Evolutionary conservation across 2,329 filamentous ascomycete genomes (phyloP), one percentile per base, ranked within the genome.

Genomic region (Tolypocladium nubicola): DNA sequence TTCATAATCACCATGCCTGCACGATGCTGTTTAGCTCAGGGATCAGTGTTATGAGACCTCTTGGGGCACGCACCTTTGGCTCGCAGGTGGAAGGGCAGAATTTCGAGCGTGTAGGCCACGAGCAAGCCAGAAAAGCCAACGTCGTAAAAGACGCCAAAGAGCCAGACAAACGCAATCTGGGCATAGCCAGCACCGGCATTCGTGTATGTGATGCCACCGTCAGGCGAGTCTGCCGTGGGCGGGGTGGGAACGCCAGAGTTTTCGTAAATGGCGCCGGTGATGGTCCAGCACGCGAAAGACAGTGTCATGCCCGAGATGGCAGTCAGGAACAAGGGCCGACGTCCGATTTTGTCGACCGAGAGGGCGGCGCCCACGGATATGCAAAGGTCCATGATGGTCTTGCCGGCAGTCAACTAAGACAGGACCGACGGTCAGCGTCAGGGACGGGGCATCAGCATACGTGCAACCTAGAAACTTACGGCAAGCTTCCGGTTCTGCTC

Each of bases 1-100:
- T 86, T 86, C 79, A 86, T 83, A 62, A 86, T 76, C 75, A 81
- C 82, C 74, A 83, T 80, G 40, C 79, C 79, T 54, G 5, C 1
- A 30, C 19, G 14, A 9, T 13, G 16, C 19, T 30, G 21, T 14
- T 47, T 47, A 47, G 43, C 14, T 26, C 43, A 4, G 30, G 19
- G 6, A 11, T 30, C 43, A 30, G 7, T 9, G 14, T 16, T 13
- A 3, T n/a, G 37, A 23, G 37, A 40, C 37, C 21, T 3, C 19
- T 30, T n/a, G 13, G 21, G 5, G 11, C 49, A 10, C 43, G 23
- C 57, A 43, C 79, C 79, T 71, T 81, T 81, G 61, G 79, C 79
- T 53, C 82, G 79, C 33, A 83, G 71, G 53, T 77, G 74, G 70
- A 82, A 85, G 0, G 82, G 81, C 19, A 84, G 73, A 38, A 85